phyloP scores from a whole-genome alignment of 2,329 filamentous ascomycete genomes.

The Paraphoma chrysanthemicola region DNA sequence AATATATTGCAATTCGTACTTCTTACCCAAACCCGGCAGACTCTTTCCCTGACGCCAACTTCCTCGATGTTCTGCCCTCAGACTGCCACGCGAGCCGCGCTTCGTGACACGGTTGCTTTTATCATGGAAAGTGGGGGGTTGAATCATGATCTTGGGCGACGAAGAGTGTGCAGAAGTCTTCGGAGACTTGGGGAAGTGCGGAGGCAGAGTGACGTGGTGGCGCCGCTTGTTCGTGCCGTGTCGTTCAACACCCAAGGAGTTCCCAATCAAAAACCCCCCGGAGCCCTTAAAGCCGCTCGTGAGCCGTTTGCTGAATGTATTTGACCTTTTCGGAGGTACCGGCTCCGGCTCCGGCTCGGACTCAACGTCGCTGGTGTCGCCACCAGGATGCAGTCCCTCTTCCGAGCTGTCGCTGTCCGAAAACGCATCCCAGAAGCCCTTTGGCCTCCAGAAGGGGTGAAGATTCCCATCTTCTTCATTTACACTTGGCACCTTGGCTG shows the following conservation, averaged over 20 bases:
- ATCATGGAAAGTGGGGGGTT: slow-evolving; percentile 25
- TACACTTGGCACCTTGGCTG: slow-evolving; percentile 33
- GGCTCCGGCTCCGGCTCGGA: slow-evolving; percentile 8
- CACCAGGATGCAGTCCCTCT: slow-evolving; percentile 51
- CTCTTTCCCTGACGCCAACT: slow-evolving; percentile 39
- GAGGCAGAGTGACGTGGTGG: slow-evolving; percentile 34
- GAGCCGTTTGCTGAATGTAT: slow-evolving; percentile 34
- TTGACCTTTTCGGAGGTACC: slow-evolving; percentile 25
- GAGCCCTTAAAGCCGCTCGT: slow-evolving; percentile 49
- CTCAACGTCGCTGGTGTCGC: slow-evolving; percentile 54
- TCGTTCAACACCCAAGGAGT: slow-evolving; percentile 63
- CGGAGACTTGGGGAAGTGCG: slow-evolving; percentile 19
- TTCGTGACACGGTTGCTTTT: slow-evolving; percentile 30
- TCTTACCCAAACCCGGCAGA: slow-evolving; percentile 50
- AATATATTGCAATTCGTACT: slow-evolving; percentile 59
- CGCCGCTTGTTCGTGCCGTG: slow-evolving; percentile 43
- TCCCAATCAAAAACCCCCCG: slow-evolving; percentile 60
- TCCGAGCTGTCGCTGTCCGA: slow-evolving; percentile 47
- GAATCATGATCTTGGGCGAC: slow-evolving; percentile 32
- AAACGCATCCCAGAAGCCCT: slow-evolving; percentile 68
- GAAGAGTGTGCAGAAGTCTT: slow-evolving; percentile 16
- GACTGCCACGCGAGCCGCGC: slow-evolving; percentile 20
- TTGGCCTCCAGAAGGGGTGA: slow-evolving; percentile 69
- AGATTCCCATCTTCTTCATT: slow-evolving; percentile 54
- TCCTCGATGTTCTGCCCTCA: slow-evolving; percentile 20